Evolutionary conservation across 2,329 filamentous ascomycete genomes (phyloP).

Genomic region (Hypoxylon sp.): DNA sequence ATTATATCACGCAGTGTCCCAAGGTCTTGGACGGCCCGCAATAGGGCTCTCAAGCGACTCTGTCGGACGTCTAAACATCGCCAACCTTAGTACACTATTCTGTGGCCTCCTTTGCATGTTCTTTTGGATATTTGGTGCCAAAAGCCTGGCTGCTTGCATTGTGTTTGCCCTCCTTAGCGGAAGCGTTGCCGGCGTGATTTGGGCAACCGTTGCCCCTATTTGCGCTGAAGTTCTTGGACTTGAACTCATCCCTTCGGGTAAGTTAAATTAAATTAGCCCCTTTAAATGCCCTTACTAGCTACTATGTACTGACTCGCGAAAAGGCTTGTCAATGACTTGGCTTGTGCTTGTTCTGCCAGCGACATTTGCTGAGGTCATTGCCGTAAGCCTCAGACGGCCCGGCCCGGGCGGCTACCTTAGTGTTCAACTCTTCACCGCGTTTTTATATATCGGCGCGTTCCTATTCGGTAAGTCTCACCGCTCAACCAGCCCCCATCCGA

Average conservation of each 20-base stretch:
- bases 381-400: slow-evolving; percentile 66
- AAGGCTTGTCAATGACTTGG: slow-evolving; percentile 78
- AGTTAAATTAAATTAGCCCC: slow-evolving; percentile 27
- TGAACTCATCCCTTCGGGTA: slow-evolving; percentile 74
- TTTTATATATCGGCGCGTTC: slow-evolving; percentile 72
- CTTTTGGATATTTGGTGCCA: slow-evolving; percentile 80
- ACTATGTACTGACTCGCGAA: slow-evolving; percentile 26
- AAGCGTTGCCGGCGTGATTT: slow-evolving; percentile 78
- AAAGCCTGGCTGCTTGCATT: slow-evolving; percentile 74
- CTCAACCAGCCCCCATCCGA: neutral
- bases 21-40: slow-evolving; percentile 77
- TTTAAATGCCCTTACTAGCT: neutral
- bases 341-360: slow-evolving; percentile 78
- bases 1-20: slow-evolving; percentile 60
- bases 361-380: slow-evolving; percentile 78
- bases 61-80: slow-evolving; percentile 81
- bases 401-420: slow-evolving; percentile 64
- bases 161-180: slow-evolving; percentile 79
- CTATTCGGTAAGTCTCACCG: slow-evolving; percentile 57
- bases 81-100: slow-evolving; percentile 73
- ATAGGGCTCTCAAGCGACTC: slow-evolving; percentile 81
- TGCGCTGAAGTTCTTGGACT: slow-evolving; percentile 82
- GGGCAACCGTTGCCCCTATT: slow-evolving; percentile 78
- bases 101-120: slow-evolving; percentile 76
- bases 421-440: slow-evolving; percentile 71